These are phyloP conservation scores for Lentinula novae-zelandiae DNA, from an alignment of 1,284 basidiomycete genomes.

Conservation along the genomic window DNA sequence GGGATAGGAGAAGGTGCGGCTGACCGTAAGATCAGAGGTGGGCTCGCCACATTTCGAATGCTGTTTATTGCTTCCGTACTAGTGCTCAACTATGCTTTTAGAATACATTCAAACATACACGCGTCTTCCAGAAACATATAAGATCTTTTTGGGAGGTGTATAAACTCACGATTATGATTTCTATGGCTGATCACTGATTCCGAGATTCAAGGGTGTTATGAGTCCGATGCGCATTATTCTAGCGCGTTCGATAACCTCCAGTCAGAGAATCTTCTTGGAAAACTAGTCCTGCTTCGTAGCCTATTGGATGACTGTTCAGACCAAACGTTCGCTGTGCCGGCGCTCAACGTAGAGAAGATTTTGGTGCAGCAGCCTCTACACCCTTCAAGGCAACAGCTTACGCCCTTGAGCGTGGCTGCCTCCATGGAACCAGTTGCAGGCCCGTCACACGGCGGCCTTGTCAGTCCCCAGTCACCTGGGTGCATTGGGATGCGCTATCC, in stretches of 20 bases:
- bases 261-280: conserved; percentile 61
- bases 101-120: conserved; percentile 76
- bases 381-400: conserved; percentile 34
- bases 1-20: conserved; percentile 61
- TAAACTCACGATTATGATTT: neutral
- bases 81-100: conserved; percentile 23
- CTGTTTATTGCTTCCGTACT: neutral
- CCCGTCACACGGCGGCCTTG: conserved; percentile 45
- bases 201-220: conserved; percentile 16
- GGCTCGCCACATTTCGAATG: conserved; percentile 8
- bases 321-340: conserved; percentile 48
- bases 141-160: conserved; percentile 69
- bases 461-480: conserved; percentile 50
- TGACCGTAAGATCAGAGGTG: conserved; percentile 75
- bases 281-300: conserved; percentile 60
- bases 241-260: conserved; percentile 49
- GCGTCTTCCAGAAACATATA: conserved; percentile 69
- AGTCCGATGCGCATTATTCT: conserved; percentile 24
- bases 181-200: neutral
- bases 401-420: conserved; percentile 37
- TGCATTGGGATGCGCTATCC: conserved; percentile 35
- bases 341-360: conserved; percentile 55
- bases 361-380: conserved; percentile 55
- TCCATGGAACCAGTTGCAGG: conserved; percentile 29
- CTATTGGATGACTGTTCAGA: conserved; percentile 39